Conservation (phyloP, 768 basidiomycete species). For the Tricholoma saponaceum region DNA sequence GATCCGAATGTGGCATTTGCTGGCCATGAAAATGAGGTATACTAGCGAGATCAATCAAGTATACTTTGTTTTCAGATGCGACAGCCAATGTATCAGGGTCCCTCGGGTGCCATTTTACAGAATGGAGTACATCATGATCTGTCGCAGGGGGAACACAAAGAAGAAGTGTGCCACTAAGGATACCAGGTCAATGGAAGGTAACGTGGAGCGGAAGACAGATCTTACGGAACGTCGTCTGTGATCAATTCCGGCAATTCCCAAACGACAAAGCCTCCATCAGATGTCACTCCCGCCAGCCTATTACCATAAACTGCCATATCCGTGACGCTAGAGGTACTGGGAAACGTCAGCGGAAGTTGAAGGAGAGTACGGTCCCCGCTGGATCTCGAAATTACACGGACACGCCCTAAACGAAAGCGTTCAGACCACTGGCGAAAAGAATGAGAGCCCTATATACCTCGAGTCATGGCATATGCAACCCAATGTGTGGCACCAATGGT, state of each 20-base stretch:
- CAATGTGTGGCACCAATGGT: constrained; percentile 90
- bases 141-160: constrained; percentile 65
- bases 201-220: constrained; percentile 13
- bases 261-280: constrained; percentile 85
- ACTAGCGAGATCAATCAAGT: constrained; percentile 69
- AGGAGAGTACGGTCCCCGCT: constrained; percentile 85
- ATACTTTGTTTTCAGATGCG: constrained; percentile 75
- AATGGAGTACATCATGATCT: constrained; percentile 61
- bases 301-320: constrained; percentile 87
- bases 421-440: not conserved
- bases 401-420: constrained; percentile 48
- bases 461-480: constrained; percentile 92
- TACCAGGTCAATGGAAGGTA: constrained; percentile 7
- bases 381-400: constrained; percentile 84
- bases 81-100: constrained; percentile 76
- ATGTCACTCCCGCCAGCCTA: constrained; percentile 80
- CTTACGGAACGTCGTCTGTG: constrained; percentile 84
- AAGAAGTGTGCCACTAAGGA: constrained; percentile 55
- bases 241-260: constrained; percentile 84
- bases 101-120: constrained; percentile 88
- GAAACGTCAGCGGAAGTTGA: constrained; percentile 67
- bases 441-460: constrained; percentile 38
- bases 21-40: constrained; percentile 58
- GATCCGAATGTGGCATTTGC: constrained; percentile 63
- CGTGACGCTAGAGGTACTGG: constrained; percentile 56